phyloP scores from a whole-genome alignment of 306 rosid species.

The Carpinus viminea region DNA sequence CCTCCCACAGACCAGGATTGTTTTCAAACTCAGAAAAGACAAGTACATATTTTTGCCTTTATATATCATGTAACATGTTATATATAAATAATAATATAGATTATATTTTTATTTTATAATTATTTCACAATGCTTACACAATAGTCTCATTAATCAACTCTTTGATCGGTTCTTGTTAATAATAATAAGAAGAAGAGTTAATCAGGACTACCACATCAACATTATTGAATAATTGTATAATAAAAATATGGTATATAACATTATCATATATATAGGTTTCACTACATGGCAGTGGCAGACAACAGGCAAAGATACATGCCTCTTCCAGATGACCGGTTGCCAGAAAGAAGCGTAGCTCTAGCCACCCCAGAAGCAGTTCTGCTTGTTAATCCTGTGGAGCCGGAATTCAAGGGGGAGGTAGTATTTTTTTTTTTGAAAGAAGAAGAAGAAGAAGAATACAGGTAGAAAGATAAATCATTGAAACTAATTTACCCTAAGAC shows the following conservation, averaged over 20 bases:
- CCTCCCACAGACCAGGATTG: slow-evolving; percentile 72
- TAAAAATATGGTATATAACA: too few relatives aligned
- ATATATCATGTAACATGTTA: too few relatives aligned
- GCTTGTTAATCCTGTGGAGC: slow-evolving; percentile 72
- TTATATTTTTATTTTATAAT: too few relatives aligned
- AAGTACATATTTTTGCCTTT: slow-evolving; percentile 37
- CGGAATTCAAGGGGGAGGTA: slow-evolving; percentile 78
- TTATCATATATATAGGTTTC: slow-evolving; percentile 50
- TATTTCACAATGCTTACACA: too few relatives aligned
- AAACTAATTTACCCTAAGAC: neutral
- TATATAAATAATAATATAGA: too few relatives aligned
- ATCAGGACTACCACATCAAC: too few relatives aligned
- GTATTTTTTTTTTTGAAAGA: slow-evolving; percentile 31
- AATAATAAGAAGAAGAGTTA: too few relatives aligned
- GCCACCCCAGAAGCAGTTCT: slow-evolving; percentile 79
- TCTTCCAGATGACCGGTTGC: slow-evolving; percentile 69
- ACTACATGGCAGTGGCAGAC: slow-evolving; percentile 74
- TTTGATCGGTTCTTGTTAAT: too few relatives aligned
- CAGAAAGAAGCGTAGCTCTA: slow-evolving; percentile 51
- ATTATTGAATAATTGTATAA: too few relatives aligned
- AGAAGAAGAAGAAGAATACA: neutral
- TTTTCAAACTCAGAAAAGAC: slow-evolving; percentile 82
- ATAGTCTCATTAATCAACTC: too few relatives aligned
- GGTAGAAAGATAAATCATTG: neutral
- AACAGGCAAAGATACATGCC: slow-evolving; percentile 88